A percentile compares a stretch with the other conserved stretches of the same genome.
These are phyloP conservation scores for Curvularia verruculosa DNA, from an alignment of 2,329 filamentous ascomycete genomes.

Conservation along the genomic window DNA sequence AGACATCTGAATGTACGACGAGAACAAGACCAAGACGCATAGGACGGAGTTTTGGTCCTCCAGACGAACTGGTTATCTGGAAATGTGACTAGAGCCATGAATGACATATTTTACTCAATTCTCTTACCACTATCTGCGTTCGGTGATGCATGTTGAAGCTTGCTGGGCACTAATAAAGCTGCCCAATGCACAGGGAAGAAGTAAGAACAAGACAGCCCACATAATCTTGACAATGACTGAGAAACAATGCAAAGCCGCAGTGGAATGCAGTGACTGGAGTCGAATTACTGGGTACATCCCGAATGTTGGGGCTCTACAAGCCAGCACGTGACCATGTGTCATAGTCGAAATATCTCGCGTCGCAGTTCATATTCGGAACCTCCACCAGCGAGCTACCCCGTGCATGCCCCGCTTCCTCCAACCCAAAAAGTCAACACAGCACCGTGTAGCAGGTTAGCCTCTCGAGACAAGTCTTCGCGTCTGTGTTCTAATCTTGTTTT, in stretches of 20 bases:
- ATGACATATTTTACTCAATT: conserved; percentile 4
- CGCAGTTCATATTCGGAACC: conserved; percentile 3
- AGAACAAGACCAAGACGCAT: conserved; percentile 33
- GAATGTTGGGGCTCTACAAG: background rate
- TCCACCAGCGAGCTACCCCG: conserved; percentile 26
- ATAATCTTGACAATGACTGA: background rate
- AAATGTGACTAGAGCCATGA: conserved; percentile 18
- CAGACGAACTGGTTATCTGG: conserved; percentile 16
- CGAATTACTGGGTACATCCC: background rate
- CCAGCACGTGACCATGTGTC: conserved; percentile 34
- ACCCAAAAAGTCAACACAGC: conserved; percentile 56
- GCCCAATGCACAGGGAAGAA: background rate
- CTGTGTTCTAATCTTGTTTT: conserved; percentile 1
- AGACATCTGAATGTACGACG: conserved; percentile 10
- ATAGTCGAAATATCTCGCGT: conserved; percentile 21
- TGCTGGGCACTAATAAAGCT: background rate
- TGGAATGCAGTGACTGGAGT: background rate
- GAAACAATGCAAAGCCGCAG: background rate
- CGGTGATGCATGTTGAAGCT: background rate
- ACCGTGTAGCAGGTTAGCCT: conserved; percentile 59
- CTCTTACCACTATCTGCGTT: background rate
- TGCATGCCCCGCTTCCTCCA: conserved; percentile 56
- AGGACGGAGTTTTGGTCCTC: conserved; percentile 38
- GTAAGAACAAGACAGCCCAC: background rate
- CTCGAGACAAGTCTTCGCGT: conserved; percentile 1